These are phyloP conservation scores for Phtheirospermum japonicum DNA, from an alignment of 257 asterid genomes.

Conservation along the genomic window DNA sequence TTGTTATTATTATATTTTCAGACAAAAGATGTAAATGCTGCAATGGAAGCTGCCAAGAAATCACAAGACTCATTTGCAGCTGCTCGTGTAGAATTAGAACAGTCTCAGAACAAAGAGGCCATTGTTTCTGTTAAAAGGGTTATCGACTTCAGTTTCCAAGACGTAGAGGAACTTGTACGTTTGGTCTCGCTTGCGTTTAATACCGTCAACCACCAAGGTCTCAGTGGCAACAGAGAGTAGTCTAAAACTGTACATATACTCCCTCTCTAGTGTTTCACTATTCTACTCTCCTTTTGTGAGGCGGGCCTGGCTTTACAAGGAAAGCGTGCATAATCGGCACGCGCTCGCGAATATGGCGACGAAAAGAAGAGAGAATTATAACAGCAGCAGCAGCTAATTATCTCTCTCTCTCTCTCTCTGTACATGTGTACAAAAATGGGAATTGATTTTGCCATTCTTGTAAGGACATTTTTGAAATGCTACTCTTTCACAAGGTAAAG, in stretches of 20 bases:
- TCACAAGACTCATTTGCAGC: conserved; percentile 61
- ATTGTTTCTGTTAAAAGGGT: conserved; percentile 58
- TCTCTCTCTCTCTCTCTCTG: conserved; percentile 28
- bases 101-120: conserved; percentile 57
- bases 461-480: conserved; percentile 34
- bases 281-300: conserved; percentile 27
- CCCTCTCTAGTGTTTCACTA: conserved; percentile 25
- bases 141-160: conserved; percentile 77
- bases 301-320: conserved; percentile 32
- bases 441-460: conserved; percentile 38
- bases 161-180: conserved; percentile 58
- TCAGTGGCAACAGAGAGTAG: conserved; percentile 45
- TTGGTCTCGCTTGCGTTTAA: conserved; percentile 57
- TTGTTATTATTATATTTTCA: conserved; percentile 22
- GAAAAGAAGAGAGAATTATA: conserved; percentile 27
- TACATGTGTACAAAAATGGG: conserved; percentile 69
- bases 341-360: conserved; percentile 36
- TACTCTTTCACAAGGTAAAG: conserved; percentile 41
- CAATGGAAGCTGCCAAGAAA: conserved; percentile 87
- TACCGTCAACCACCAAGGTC: conserved; percentile 56
- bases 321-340: conserved; percentile 5
- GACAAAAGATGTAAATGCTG: conserved; percentile 70
- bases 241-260: conserved; percentile 42
- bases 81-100: conserved; percentile 46
- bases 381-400: conserved; percentile 32